Evolutionary conservation across 2,329 filamentous ascomycete species (phyloP).

Genomic region (Aspergillus sp.): DNA sequence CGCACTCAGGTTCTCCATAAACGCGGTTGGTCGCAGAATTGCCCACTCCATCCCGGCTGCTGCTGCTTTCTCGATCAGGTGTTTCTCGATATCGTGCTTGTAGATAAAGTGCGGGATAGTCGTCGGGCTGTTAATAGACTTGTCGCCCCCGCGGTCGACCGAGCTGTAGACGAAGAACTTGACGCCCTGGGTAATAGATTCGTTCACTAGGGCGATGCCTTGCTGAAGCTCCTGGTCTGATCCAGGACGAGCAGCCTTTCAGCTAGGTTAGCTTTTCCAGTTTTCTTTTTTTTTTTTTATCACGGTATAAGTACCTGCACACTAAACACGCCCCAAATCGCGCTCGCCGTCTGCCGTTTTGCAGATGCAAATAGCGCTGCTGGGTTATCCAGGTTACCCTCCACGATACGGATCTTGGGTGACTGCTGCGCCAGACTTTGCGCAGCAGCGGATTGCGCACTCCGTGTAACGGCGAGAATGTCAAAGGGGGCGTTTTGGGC

Average conservation of each 20-base stretch:
- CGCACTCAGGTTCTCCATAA: constrained; percentile 58
- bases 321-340: constrained; percentile 62
- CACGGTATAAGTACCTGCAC: constrained; percentile 50
- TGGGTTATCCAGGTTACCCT: constrained; percentile 58
- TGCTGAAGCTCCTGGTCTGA: constrained; percentile 25
- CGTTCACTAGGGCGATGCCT: constrained; percentile 60
- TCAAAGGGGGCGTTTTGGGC: constrained; percentile 7
- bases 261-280: too few relatives aligned
- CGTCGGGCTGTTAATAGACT: constrained; percentile 53
- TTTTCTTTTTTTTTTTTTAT: too few relatives aligned
- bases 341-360: constrained; percentile 30
- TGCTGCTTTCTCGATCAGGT: constrained; percentile 49
- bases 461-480: constrained; percentile 15
- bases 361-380: constrained; percentile 51
- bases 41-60: constrained; percentile 56
- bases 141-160: constrained; percentile 63
- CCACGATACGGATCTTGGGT: constrained; percentile 53
- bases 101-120: constrained; percentile 61
- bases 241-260: too few relatives aligned
- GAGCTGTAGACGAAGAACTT: constrained; percentile 63
- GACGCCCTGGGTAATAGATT: constrained; percentile 54
- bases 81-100: constrained; percentile 63
- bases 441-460: constrained; percentile 30
- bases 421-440: constrained; percentile 48
- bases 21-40: constrained; percentile 61